These are phyloP conservation scores for Dalechampia spathulata DNA, from an alignment of 441 rosid genomes.

Conservation along the genomic window DNA sequence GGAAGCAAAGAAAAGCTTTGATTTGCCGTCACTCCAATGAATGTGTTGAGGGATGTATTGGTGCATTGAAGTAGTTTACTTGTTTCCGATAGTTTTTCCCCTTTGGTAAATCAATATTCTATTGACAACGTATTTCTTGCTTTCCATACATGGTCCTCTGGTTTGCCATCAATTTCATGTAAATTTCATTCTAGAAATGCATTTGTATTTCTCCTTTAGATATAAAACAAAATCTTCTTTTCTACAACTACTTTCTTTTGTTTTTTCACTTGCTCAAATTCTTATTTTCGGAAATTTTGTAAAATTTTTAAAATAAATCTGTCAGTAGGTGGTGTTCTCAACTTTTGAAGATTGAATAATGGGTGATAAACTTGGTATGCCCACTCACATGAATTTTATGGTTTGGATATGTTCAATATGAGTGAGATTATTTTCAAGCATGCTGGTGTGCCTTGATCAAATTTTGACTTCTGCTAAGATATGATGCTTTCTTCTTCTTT, in stretches of 20 bases:
- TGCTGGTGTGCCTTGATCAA: not conserved
- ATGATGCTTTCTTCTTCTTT: not conserved
- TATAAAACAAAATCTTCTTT: not conserved
- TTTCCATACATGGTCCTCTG: not conserved
- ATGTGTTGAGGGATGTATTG: too few relatives aligned
- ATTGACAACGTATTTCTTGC: too few relatives aligned
- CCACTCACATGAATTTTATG: not conserved
- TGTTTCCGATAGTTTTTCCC: not conserved
- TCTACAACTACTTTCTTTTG: too few relatives aligned
- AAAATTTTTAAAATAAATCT: not conserved
- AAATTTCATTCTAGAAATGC: not conserved
- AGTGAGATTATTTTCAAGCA: not conserved
- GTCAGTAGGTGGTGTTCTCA: not conserved
- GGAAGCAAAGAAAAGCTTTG: too few relatives aligned
- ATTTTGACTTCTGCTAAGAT: constrained; percentile 1
- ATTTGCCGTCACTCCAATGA: too few relatives aligned
- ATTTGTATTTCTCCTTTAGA: not conserved
- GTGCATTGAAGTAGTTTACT: not conserved
- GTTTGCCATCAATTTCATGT: not conserved
- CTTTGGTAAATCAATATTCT: not conserved
- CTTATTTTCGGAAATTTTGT: not conserved
- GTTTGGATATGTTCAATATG: too few relatives aligned
- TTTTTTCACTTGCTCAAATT: too few relatives aligned
- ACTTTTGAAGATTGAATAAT: not conserved
- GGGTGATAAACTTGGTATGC: not conserved